These are phyloP conservation scores for Saitozyma podzolica DNA, from an alignment of 768 basidiomycete genomes.

Conservation along the genomic window DNA sequence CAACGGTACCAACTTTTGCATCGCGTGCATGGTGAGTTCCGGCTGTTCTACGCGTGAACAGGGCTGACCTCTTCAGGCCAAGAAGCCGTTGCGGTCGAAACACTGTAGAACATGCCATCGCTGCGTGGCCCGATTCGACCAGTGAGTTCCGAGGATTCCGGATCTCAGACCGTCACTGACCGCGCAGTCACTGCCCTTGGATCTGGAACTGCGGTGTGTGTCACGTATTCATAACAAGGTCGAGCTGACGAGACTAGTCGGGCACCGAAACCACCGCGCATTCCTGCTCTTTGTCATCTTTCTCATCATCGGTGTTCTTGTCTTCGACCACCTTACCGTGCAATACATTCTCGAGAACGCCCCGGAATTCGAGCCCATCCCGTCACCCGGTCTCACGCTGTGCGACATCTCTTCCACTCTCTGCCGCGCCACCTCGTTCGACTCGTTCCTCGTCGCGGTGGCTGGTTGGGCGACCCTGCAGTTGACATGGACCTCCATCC, in stretches of 20 bases:
- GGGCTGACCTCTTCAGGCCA: constrained; percentile 58
- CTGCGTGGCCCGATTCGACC: constrained; percentile 87
- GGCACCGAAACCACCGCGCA: constrained; percentile 89
- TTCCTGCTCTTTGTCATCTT: constrained; percentile 89
- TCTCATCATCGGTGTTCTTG: constrained; percentile 73
- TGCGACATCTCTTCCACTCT: constrained; percentile 69
- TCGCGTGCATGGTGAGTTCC: constrained; percentile 77
- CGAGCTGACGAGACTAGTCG: constrained; percentile 61
- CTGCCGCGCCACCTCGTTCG: constrained; percentile 68
- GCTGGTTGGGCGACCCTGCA: constrained; percentile 85
- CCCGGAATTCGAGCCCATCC: constrained; percentile 30
- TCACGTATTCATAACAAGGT: neutral
- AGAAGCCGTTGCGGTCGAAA: constrained; percentile 88
- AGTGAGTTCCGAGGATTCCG: constrained; percentile 61
- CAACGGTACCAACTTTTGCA: constrained; percentile 95
- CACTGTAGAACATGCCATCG: constrained; percentile 90
- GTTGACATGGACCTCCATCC: constrained; percentile 88
- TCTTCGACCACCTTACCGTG: constrained; percentile 82
- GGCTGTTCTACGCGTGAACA: constrained; percentile 26
- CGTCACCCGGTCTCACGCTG: constrained; percentile 57
- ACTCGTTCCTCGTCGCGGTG: constrained; percentile 81
- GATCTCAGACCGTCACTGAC: neutral
- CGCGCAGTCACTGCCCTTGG: constrained; percentile 90
- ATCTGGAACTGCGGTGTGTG: constrained; percentile 92
- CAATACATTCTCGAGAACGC: constrained; percentile 56